Percentiles rank a stretch among this genome's conserved stretches.
phyloP scores from a whole-genome alignment of 1,284 basidiomycete species.

The Macrocystidia cucumis region DNA sequence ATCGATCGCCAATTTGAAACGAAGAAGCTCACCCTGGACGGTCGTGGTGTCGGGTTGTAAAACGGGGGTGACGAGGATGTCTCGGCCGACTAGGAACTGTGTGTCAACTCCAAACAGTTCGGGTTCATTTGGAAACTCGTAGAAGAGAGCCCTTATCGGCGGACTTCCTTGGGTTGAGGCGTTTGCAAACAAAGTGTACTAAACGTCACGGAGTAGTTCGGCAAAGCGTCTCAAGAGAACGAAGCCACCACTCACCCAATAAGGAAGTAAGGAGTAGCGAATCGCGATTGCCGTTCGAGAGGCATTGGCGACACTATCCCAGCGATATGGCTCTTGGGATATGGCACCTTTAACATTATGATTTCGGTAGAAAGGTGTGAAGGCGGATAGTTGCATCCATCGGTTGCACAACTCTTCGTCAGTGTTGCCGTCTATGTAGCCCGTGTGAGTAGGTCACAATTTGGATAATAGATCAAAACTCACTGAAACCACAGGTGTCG shows the following conservation, averaged over 20 bases:
- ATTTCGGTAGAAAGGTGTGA: slow-evolving; percentile 68
- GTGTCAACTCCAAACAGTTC: slow-evolving; percentile 55
- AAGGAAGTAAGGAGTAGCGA: slow-evolving; percentile 64
- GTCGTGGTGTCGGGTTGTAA: slow-evolving; percentile 44
- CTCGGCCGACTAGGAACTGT: slow-evolving; percentile 66
- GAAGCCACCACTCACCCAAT: slow-evolving; percentile 54
- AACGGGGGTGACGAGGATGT: slow-evolving; percentile 71
- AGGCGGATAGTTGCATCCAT: slow-evolving; percentile 77
- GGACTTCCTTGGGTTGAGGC: slow-evolving; percentile 57
- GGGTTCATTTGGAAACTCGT: slow-evolving; percentile 66
- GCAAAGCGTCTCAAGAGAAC: no score
- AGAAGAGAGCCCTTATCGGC: slow-evolving; percentile 67
- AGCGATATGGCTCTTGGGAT: slow-evolving; percentile 67
- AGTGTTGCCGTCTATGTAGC: slow-evolving; percentile 48
- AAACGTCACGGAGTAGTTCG: no score
- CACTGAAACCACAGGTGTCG: slow-evolving; percentile 63
- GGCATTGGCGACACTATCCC: slow-evolving; percentile 71
- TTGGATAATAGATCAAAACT: slow-evolving; percentile 13
- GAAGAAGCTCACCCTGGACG: slow-evolving; percentile 26
- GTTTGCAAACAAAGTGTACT: slow-evolving; percentile 75
- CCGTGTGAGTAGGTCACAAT: slow-evolving; percentile 9
- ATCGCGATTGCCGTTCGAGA: slow-evolving; percentile 61
- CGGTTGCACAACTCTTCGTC: slow-evolving; percentile 78
- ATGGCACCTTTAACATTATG: slow-evolving; percentile 58
- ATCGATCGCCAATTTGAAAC: background rate